Conservation (phyloP, 2,329 filamentous ascomycete species). For the Fusarium graminum region DNA sequence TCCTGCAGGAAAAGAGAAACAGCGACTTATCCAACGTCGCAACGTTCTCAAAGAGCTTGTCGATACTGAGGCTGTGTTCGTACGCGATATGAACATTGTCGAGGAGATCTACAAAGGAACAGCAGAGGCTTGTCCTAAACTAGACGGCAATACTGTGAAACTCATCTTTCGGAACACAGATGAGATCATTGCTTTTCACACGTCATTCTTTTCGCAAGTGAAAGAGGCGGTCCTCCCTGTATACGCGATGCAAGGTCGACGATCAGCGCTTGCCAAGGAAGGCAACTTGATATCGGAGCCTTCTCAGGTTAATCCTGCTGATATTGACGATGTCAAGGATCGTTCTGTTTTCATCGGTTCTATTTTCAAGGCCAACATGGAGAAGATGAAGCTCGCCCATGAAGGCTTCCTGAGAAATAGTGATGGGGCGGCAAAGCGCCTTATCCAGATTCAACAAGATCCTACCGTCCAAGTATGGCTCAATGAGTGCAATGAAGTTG, state of each 20-base stretch:
- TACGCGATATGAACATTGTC: slow-evolving; percentile 96
- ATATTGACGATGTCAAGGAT: slow-evolving; percentile 66
- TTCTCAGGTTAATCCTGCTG: slow-evolving; percentile 55
- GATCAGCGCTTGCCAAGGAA: slow-evolving; percentile 59
- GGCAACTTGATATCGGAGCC: slow-evolving; percentile 58
- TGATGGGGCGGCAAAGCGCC: slow-evolving; percentile 70
- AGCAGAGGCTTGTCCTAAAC: slow-evolving; percentile 81
- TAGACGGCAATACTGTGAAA: slow-evolving; percentile 87
- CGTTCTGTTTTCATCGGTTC: slow-evolving; percentile 66
- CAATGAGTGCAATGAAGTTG: slow-evolving; percentile 91
- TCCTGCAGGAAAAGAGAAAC: slow-evolving; percentile 68
- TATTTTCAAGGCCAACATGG: slow-evolving; percentile 68
- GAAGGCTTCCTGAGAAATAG: slow-evolving; percentile 74
- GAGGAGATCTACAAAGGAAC: slow-evolving; percentile 98
- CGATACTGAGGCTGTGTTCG: slow-evolving; percentile 91
- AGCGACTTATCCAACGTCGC: slow-evolving; percentile 82
- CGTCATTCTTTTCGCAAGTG: slow-evolving; percentile 80
- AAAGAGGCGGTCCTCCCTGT: slow-evolving; percentile 84
- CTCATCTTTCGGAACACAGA: slow-evolving; percentile 93
- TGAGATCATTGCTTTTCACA: slow-evolving; percentile 89
- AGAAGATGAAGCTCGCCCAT: slow-evolving; percentile 71
- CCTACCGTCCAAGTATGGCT: slow-evolving; percentile 84
- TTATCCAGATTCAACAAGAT: slow-evolving; percentile 74
- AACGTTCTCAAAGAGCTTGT: slow-evolving; percentile 92
- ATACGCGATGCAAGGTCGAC: slow-evolving; percentile 74